Evolutionary conservation across 441 rosid genomes (phyloP).

Genomic region (Lagerstroemia fauriei): DNA sequence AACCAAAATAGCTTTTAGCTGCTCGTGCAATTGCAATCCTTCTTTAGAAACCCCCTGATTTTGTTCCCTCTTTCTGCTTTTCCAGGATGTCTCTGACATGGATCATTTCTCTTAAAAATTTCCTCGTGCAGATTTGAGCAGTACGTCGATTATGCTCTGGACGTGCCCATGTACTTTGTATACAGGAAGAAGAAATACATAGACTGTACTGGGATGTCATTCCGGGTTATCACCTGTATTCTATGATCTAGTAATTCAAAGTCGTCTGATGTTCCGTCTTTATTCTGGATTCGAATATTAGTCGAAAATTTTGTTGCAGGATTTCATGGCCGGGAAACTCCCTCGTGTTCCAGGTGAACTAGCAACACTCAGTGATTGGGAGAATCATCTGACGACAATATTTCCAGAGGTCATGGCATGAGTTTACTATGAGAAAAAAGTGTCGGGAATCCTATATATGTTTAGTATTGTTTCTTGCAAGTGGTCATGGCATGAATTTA

Average conservation of each 20-base stretch:
- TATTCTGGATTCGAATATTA: neutral
- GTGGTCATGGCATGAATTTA: neutral
- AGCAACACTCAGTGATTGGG: conserved; percentile 94
- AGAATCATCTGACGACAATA: conserved; percentile 92
- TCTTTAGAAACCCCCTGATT: neutral
- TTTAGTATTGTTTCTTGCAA: too few species aligned
- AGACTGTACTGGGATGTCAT: conserved; percentile 92
- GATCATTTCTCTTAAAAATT: neutral
- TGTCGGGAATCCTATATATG: too few species aligned
- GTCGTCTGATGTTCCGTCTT: too few species aligned
- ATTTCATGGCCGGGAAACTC: conserved; percentile 93
- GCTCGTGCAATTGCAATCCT: neutral
- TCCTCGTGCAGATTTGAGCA: conserved; percentile 80
- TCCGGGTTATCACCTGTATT: conserved; percentile 75
- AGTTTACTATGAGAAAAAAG: too few species aligned
- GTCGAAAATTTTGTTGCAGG: conserved; percentile 43
- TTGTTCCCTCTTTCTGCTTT: neutral
- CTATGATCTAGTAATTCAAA: conserved; percentile 26
- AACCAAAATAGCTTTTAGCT: too few species aligned
- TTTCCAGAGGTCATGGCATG: conserved; percentile 74
- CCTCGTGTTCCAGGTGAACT: conserved; percentile 88
- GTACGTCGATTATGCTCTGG: conserved; percentile 96
- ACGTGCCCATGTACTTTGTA: conserved; percentile 97
- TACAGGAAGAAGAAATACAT: conserved; percentile 80
- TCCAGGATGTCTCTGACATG: neutral